A percentile compares a stretch with the other conserved stretches of the same genome.
Evolutionary conservation across 108 stramenopile genomes (phyloP).

Genomic region (Fragilaria radians): DNA sequence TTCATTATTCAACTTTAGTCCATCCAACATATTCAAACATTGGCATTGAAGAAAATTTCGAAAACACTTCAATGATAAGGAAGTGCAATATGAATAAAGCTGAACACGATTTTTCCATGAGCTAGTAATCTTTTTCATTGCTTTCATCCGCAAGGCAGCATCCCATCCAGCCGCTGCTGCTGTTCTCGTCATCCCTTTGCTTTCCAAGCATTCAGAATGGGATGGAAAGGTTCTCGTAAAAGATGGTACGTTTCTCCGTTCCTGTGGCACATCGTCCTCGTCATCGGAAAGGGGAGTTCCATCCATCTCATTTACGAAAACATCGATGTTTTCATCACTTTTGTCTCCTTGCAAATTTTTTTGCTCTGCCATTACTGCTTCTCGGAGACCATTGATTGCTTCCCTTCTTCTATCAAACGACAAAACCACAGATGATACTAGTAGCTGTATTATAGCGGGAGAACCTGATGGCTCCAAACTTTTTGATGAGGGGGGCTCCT

Average conservation of each 20-base stretch:
- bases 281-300: constrained; percentile 31
- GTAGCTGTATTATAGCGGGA: constrained; percentile 26
- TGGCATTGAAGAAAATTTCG: constrained; percentile 42
- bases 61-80: constrained; percentile 32
- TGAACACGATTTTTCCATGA: constrained; percentile 52
- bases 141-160: constrained; percentile 42
- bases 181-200: constrained; percentile 72
- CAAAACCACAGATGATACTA: constrained; percentile 26
- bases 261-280: constrained; percentile 53
- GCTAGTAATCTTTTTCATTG: constrained; percentile 34
- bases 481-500: neutral
- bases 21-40: constrained; percentile 18
- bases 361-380: constrained; percentile 19
- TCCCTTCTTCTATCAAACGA: constrained; percentile 26
- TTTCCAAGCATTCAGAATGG: constrained; percentile 50
- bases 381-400: constrained; percentile 31
- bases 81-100: constrained; percentile 46
- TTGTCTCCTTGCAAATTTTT: constrained; percentile 11
- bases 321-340: neutral
- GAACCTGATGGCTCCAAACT: neutral
- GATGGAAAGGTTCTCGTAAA: neutral
- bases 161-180: constrained; percentile 82
- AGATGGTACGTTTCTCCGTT: constrained; percentile 3
- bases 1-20: constrained; percentile 2
- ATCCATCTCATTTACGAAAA: constrained; percentile 15